phyloP scores from a whole-genome alignment of 2,329 filamentous ascomycete species.

The Xylariaceae sp. region DNA sequence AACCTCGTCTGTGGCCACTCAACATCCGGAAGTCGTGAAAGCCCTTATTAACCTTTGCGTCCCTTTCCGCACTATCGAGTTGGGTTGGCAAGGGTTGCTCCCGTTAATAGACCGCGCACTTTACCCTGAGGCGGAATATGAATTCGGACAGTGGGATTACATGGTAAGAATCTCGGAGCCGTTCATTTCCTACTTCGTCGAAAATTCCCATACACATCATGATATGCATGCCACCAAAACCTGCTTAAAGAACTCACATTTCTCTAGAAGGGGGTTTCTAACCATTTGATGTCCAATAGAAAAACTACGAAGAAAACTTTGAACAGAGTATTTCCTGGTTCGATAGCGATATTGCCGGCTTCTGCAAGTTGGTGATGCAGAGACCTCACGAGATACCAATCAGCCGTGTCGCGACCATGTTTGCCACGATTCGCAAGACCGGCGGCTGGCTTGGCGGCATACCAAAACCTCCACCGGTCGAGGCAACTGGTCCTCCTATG shows the following conservation, averaged over 20 bases:
- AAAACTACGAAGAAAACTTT: conserved; percentile 33
- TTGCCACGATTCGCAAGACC: neutral
- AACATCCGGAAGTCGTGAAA: conserved; percentile 33
- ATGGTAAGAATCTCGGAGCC: too few relatives aligned
- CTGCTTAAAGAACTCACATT: too few relatives aligned
- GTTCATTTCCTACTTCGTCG: too few relatives aligned
- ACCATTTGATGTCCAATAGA: too few relatives aligned
- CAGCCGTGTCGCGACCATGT: conserved; percentile 22
- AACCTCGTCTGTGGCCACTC: conserved; percentile 34
- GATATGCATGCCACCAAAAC: too few relatives aligned
- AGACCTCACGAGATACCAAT: conserved; percentile 45
- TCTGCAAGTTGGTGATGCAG: neutral
- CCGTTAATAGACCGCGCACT: conserved; percentile 48
- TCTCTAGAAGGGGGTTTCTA: too few relatives aligned
- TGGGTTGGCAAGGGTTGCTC: conserved; percentile 46
- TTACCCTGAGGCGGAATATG: conserved; percentile 51
- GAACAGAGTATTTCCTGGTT: conserved; percentile 27
- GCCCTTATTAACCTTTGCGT: conserved; percentile 43
- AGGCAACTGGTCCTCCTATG: neutral
- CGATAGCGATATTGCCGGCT: conserved; percentile 24
- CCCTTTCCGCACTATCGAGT: conserved; percentile 49
- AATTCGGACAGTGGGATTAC: conserved; percentile 42
- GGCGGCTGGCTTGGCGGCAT: conserved; percentile 27
- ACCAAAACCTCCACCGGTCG: neutral
- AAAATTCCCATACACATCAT: too few relatives aligned